Base-by-base conservation (phyloP, 2,329 filamentous ascomycete species). In the Aspergillus persii region DNA sequence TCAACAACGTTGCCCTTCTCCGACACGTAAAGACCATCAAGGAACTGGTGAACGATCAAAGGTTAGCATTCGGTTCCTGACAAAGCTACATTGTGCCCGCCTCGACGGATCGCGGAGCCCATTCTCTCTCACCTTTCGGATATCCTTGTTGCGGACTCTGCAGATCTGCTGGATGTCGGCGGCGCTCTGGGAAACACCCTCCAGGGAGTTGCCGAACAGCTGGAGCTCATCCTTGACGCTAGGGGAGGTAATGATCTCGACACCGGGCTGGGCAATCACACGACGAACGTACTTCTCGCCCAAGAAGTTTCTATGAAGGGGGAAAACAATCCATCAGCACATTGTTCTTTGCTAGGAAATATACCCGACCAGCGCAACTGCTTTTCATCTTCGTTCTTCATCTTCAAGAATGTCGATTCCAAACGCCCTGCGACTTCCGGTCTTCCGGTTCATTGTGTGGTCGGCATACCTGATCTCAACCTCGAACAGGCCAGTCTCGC, bases 141-240 rank as follows among this genome's bases (percentile, higher is more conserved):
- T 99, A 96, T 99, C 95, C 92, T 99, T 99, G 91, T 99, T 99
- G 82, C 92, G 89, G 82, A 99, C 95, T 84, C 88, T 88, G 92
- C 95, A 99, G 83, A 95, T 93, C 84, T 99, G 95, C 87, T 99
- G 95, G 81, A 99, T 97, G 81, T 99, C 95, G 82, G 95, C 95
- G 71, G 95, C 95, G 78, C 89, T 92, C 86, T 99, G 95, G 76
- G 95, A 99, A 69, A 99, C 95, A 79, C 88, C 88, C 87, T 99
- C 96, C 74, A 99, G 86, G 65, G 90, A 96, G 91, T 97, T 99
- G 76, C 95, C 95, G 71, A 79, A 84, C 73, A 99, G 85, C 80
- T 94, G 83, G 66, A 99, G 90, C 89, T 99, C 93, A 80, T 99
- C 95, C 91, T 99, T 99, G 82, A 93, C 88, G 83, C 88, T 86